A percentile compares a stretch with the other conserved stretches of the same genome.
phyloP scores from a whole-genome alignment of 2,329 filamentous ascomycete species.

The Epichloe gansuensis region DNA sequence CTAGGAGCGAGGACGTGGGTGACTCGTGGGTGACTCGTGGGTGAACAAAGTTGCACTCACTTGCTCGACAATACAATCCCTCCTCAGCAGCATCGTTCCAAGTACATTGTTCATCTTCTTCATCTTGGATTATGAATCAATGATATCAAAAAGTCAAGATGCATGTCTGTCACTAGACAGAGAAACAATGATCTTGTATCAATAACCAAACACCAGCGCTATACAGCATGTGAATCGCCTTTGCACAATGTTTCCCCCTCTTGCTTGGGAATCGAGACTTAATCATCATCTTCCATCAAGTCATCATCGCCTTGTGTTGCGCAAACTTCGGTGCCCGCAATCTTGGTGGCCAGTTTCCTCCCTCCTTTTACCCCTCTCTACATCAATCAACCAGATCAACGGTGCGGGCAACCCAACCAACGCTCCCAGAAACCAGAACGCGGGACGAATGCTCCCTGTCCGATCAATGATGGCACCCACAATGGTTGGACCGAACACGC shows the following conservation, averaged over 20 bases:
- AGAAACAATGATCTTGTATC: no score
- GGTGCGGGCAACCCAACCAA: conserved; percentile 79
- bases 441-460: conserved; percentile 67
- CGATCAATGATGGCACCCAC: conserved; percentile 85
- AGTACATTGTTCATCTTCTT: no score
- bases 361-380: conserved; percentile 63
- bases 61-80: no score
- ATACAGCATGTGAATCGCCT: not conserved
- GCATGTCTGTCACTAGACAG: not conserved
- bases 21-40: no score
- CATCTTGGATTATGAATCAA: not conserved
- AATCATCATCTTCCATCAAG: conserved; percentile 13
- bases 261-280: not conserved
- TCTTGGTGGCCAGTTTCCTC: conserved; percentile 50
- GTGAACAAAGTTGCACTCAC: no score
- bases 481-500: conserved; percentile 85
- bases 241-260: not conserved
- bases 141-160: not conserved
- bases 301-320: conserved; percentile 6
- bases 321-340: conserved; percentile 37
- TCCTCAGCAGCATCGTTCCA: no score
- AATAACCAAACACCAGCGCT: not conserved
- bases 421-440: conserved; percentile 82
- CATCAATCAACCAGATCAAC: conserved; percentile 73
- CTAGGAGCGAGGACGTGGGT: no score